Evolutionary conservation across 140 eudicot genomes (phyloP).

Genomic region (Erigeron philadelphicus): DNA sequence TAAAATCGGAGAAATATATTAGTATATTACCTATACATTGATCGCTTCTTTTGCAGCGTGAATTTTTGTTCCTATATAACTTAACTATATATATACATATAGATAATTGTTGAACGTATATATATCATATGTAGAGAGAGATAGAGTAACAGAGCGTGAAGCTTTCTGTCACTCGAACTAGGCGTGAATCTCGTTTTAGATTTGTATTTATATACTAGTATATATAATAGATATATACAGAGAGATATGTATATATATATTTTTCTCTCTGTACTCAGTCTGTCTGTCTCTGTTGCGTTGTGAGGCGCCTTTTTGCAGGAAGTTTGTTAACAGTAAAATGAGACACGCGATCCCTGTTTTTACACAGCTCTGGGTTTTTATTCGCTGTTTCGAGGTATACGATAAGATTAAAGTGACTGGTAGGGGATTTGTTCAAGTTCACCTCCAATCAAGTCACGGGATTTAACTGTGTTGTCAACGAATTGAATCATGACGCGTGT

Average conservation of each 20-base stretch:
- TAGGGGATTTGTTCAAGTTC: constrained; percentile 1
- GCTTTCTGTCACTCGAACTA: no score
- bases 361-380: constrained; percentile 8
- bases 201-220: no score
- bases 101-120: no score
- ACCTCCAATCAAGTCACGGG: constrained; percentile 30
- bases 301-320: constrained; percentile 52
- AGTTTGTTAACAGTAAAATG: constrained; percentile 27
- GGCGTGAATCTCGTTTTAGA: no score
- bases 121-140: constrained; percentile 19
- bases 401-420: constrained; percentile 4
- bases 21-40: no score
- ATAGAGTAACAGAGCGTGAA: not conserved
- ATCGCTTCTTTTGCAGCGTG: no score
- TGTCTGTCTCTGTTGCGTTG: constrained; percentile 29
- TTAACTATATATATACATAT: no score
- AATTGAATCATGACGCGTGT: constrained; percentile 30
- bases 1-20: no score
- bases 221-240: no score
- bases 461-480: not conserved
- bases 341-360: constrained; percentile 47
- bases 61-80: no score
- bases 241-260: no score
- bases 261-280: constrained; percentile 29
- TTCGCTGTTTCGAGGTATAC: constrained; percentile 34